phyloP scores from a whole-genome alignment of 106 monocot species.

The Gastrodia elata region DNA sequence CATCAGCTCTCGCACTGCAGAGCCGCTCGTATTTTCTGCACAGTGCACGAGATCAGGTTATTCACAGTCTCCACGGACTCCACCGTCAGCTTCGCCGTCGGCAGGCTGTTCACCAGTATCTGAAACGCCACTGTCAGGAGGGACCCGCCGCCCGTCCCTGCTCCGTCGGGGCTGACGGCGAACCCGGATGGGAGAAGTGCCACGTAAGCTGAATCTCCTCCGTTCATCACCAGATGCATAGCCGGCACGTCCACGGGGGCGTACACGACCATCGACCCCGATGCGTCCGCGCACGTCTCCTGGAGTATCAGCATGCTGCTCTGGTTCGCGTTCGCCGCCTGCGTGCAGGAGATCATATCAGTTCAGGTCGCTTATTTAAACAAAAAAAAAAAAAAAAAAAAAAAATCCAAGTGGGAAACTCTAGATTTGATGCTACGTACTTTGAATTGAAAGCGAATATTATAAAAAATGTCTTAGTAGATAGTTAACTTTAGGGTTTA shows the following conservation, averaged over 20 bases:
- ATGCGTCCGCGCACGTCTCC: constrained; percentile 77
- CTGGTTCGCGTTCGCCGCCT: constrained; percentile 50
- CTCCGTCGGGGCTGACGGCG: constrained; percentile 47
- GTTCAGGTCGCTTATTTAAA: no score
- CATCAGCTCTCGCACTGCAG: constrained; percentile 25
- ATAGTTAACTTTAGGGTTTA: no score
- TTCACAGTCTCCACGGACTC: constrained; percentile 83
- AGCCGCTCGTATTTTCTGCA: constrained; percentile 68
- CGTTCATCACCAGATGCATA: constrained; percentile 85
- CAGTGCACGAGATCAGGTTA: constrained; percentile 73
- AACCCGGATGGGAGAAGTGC: constrained; percentile 82
- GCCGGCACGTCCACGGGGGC: constrained; percentile 80
- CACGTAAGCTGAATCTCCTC: constrained; percentile 74
- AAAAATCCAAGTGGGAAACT: no score
- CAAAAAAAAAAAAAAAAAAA: no score
- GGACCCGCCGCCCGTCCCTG: constrained; percentile 20
- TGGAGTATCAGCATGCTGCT: constrained; percentile 79
- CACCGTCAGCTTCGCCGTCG: constrained; percentile 49
- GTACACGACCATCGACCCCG: constrained; percentile 74
- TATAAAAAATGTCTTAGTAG: no score
- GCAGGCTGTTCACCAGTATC: constrained; percentile 55
- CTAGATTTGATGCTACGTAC: no score
- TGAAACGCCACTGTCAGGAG: constrained; percentile 62
- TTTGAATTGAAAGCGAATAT: no score
- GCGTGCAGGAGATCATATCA: neutral